phyloP scores from a whole-genome alignment of 2,329 filamentous ascomycete genomes.

The Aspergillus pseudoglaucus region DNA sequence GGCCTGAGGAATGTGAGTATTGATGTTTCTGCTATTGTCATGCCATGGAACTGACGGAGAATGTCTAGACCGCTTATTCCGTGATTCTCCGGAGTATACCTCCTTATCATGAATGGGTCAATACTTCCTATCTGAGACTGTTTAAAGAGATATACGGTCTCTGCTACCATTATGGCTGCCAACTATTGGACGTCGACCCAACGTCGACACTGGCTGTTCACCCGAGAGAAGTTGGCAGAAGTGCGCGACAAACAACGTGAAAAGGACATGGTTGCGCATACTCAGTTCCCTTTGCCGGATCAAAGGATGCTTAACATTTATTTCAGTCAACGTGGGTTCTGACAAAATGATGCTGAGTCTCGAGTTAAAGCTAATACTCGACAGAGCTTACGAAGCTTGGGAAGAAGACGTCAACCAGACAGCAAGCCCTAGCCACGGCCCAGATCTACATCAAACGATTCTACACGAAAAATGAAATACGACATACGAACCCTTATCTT shows the following conservation, averaged over 20 bases:
- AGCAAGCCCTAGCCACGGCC: constrained; percentile 89
- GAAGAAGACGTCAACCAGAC: constrained; percentile 74
- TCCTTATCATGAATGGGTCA: no score
- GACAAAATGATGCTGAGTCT: background rate
- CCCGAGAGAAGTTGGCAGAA: constrained; percentile 68
- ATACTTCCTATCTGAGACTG: no score
- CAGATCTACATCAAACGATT: constrained; percentile 93
- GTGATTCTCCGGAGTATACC: no score
- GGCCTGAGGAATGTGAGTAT: no score
- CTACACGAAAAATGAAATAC: constrained; percentile 84
- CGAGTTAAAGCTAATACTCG: background rate
- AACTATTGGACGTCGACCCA: constrained; percentile 98
- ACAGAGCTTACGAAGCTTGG: constrained; percentile 74
- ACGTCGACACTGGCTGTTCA: constrained; percentile 82
- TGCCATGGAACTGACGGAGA: background rate
- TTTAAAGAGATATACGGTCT: no score
- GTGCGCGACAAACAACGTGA: constrained; percentile 72
- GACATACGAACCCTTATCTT: constrained; percentile 87
- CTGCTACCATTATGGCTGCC: constrained; percentile 62
- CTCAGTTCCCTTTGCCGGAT: constrained; percentile 76
- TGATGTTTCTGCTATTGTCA: background rate
- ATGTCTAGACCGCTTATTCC: no score
- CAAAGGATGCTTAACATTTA: constrained; percentile 79
- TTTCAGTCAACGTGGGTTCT: constrained; percentile 72
- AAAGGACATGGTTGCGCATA: constrained; percentile 65